Evolutionary conservation across 202 grass and related monocot genomes (phyloP), one percentile per base, ranked within the genome.

Genomic region (Zoysia matrella): DNA sequence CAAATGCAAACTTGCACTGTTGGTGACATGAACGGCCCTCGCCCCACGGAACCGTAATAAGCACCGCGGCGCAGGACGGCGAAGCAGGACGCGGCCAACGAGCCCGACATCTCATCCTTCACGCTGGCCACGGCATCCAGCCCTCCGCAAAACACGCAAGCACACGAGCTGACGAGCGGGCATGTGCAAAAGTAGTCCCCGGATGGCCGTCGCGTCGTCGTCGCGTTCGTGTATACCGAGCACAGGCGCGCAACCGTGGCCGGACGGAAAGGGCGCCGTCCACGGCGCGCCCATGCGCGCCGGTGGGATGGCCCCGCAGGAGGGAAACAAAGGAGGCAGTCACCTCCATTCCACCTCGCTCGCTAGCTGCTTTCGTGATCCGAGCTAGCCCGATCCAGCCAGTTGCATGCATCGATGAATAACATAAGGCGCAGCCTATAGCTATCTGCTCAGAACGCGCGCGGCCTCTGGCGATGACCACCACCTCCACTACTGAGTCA

Each of bases 261-360:
- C 14, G 4, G 15, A 4, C 3, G 2, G 45, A 60, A 50, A 52
- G 70, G 51, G 48, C 4, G 65, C 52, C 52, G 61, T 68, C 69
- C 75, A 79, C 72, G 75, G 12, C 51, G 13, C 47, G 81, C 77
- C 87, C 82, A 53, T n/a, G 63, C 76, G 16, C 62, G 62, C 39
- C 57, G 57, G 63, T 49, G 75, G 48, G 48, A 61, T 63, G 74
- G 74, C 74, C 15, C 12, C 39, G 73, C 85, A 78, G 77, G 41
- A 87, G 79, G 73, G 41, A 53, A 44, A 86, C 87, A 82, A 69
- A 22, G 18, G 72, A 47, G 13, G 15, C 68, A 78, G 61, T 89
- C 88, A 73, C 47, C 83, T 72, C 78, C 83, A 86, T 82, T 2
- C 75, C 83, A 76, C 73, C 7, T 65, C 58, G 83, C 61, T 67